Evolutionary conservation across 169 alveolate species (phyloP).

Genomic region (Plasmodium inui): DNA sequence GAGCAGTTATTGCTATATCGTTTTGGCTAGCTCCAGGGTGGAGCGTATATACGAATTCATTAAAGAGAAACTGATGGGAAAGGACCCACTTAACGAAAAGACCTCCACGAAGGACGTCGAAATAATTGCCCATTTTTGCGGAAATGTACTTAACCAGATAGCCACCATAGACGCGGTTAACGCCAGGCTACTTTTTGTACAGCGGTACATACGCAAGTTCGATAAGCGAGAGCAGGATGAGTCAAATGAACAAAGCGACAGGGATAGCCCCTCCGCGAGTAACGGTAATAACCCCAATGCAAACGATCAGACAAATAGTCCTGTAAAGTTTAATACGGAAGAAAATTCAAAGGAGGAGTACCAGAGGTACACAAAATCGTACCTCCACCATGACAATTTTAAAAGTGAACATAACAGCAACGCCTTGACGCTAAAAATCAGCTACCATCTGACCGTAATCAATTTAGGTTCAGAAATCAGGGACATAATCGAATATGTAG

Average conservation of each 20-base stretch:
- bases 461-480: conserved; percentile 50
- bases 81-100: conserved; percentile 32
- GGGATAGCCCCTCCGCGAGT: not conserved
- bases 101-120: conserved; percentile 42
- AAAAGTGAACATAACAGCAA: conserved; percentile 6
- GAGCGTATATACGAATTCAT: conserved; percentile 36
- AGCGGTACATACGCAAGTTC: conserved; percentile 24
- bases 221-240: not conserved
- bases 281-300: not conserved
- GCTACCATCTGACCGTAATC: conserved; percentile 53
- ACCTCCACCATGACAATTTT: not conserved
- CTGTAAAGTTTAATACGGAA: not conserved
- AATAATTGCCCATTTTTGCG: conserved; percentile 73
- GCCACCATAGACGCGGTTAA: conserved; percentile 61
- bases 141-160: conserved; percentile 56
- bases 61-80: conserved; percentile 5
- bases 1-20: conserved; percentile 49
- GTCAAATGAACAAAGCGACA: not conserved
- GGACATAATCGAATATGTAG: conserved; percentile 64
- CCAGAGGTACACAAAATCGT: not conserved
- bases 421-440: conserved; percentile 19
- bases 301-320: not conserved
- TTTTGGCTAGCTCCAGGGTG: conserved; percentile 66
- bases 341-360: not conserved
- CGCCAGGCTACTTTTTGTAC: conserved; percentile 49